phyloP scores from a whole-genome alignment of 2,329 filamentous ascomycete genomes.

The Paecilomyces sp. region DNA sequence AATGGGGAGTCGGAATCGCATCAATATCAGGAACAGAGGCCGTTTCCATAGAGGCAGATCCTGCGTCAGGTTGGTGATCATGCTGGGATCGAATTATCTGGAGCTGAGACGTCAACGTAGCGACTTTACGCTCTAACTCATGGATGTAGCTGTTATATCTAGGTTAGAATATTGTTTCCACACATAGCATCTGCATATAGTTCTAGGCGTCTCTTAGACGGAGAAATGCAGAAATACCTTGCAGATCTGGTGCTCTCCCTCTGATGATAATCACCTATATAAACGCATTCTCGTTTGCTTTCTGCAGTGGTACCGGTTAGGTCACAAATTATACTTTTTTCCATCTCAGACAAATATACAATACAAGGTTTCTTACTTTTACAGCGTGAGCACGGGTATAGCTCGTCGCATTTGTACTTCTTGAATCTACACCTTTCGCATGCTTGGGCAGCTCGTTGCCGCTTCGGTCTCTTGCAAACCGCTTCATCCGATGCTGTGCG shows the following conservation, averaged over 20 bases:
- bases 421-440: slow-evolving; percentile 42
- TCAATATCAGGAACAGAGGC: neutral
- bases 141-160: slow-evolving; percentile 21
- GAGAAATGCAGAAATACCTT: slow-evolving; percentile 14
- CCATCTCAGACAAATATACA: neutral
- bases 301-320: slow-evolving; percentile 15
- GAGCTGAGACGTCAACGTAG: slow-evolving; percentile 21
- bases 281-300: slow-evolving; percentile 25
- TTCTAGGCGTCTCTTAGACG: neutral
- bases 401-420: slow-evolving; percentile 45
- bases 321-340: slow-evolving; percentile 7
- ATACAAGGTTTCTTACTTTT: slow-evolving; percentile 25
- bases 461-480: slow-evolving; percentile 13
- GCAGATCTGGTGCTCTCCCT: slow-evolving; percentile 21
- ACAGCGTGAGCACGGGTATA: slow-evolving; percentile 38
- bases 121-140: slow-evolving; percentile 28
- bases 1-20: neutral
- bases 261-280: slow-evolving; percentile 26
- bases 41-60: neutral
- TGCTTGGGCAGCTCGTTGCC: slow-evolving; percentile 39
- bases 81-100: slow-evolving; percentile 4
- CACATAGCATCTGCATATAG: neutral
- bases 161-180: neutral
- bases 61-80: neutral
- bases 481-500: neutral